Base-by-base conservation (phyloP, 2,329 filamentous ascomycete species). In the Tolypocladium endophyticum region DNA sequence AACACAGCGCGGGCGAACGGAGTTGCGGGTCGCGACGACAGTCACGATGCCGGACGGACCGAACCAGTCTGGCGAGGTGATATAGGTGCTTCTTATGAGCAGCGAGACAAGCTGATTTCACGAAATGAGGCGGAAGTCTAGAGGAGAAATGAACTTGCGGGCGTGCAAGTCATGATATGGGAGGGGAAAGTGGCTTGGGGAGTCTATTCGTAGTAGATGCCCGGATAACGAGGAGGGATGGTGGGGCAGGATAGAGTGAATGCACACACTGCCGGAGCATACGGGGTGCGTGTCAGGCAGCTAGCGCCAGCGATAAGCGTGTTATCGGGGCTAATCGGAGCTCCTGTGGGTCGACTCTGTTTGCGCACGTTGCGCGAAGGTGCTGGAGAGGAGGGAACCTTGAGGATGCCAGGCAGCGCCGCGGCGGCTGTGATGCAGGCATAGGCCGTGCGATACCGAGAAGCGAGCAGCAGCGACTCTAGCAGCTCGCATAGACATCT, bases 271-370 rank as follows among this genome's bases (percentile, higher is more conserved):
- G 30, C 50, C 30, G 50, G 20, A 35, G 50, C 4, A n/a, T 2
- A 25, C 25, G 25, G 47, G 30, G 53, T 25, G 8, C 30, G 58
- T 35, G 47, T 43, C 55, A 62, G 61, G 61, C 61, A 61, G 61
- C 57, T 38, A 47, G 57, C 55, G 54, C 59, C 55, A 58, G 61
- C 57, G 61, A 62, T 62, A 61, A 62, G 57, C 61, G 55, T 36
- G 55, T 38, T 58, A 50, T 52, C 16, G 54, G 35, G 45, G 55
- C 61, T 61, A 61, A 61, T 61, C 57, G 61, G 35, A 62, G 61
- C 61, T 62, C 54, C 7, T 16, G 59, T 61, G 61, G 61, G 59
- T 54, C 36, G 14, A 9, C 5, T 1, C 18, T 35, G 50, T 23
- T 54, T 54, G 18, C 50, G 50, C 50, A 36, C 50, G 20, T 36